A percentile compares a stretch with the other conserved stretches of the same genome.
Evolutionary conservation across 1,139 yeast species (phyloP).

Genomic region (Suhomyces terraborum): DNA sequence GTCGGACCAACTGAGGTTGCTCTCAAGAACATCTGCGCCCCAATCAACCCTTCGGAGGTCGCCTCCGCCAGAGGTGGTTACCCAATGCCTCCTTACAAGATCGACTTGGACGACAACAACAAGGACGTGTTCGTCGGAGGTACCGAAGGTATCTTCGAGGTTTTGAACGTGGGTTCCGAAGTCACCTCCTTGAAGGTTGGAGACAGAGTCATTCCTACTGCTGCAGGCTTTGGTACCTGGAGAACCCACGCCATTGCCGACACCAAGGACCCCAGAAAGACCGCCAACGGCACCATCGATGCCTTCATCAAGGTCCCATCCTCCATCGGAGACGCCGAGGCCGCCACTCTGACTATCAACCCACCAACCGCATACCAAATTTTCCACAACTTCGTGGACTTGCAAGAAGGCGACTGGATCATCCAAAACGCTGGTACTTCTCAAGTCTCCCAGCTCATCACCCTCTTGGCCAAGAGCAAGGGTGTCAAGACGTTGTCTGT

Average conservation of each 20-base stretch:
- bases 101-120: conserved; percentile 32
- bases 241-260: conserved; percentile 29
- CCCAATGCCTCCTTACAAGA: conserved; percentile 41
- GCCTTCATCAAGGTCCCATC: conserved; percentile 27
- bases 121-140: conserved; percentile 39
- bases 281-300: conserved; percentile 9
- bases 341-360: conserved; percentile 38
- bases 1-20: conserved; percentile 19
- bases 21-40: conserved; percentile 22
- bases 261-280: conserved; percentile 18
- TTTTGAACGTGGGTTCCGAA: conserved; percentile 27
- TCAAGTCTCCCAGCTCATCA: conserved; percentile 33
- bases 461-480: conserved; percentile 30
- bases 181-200: conserved; percentile 26
- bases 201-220: conserved; percentile 35
- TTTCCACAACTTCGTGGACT: conserved; percentile 31
- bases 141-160: conserved; percentile 37
- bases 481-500: conserved; percentile 33
- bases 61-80: conserved; percentile 46
- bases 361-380: conserved; percentile 40
- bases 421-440: conserved; percentile 41
- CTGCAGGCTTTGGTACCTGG: conserved; percentile 41
- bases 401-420: conserved; percentile 37
- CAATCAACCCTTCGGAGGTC: conserved; percentile 44
- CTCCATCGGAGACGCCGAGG: conserved; percentile 28